Evolutionary conservation across 805 yeast species (phyloP).

Genomic region (Ogataea saltuana): DNA sequence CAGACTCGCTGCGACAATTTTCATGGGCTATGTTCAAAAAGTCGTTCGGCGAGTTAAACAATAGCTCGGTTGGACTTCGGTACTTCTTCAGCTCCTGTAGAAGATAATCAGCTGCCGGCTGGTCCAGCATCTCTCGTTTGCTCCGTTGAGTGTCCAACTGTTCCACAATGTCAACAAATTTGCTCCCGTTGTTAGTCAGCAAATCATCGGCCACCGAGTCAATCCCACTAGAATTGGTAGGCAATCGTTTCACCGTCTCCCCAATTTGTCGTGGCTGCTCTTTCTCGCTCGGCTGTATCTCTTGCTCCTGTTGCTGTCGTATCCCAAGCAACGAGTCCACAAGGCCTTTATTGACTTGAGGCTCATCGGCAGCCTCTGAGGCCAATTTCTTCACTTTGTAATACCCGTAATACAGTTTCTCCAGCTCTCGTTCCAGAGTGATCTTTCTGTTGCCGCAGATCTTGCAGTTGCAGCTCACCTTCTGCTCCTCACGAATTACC

Average conservation of each 20-base stretch:
- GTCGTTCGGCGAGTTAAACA: slow-evolving; percentile 4
- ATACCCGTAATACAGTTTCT: slow-evolving; percentile 67
- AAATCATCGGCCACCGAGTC: slow-evolving; percentile 74
- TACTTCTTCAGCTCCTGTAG: slow-evolving; percentile 26
- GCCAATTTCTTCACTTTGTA: slow-evolving; percentile 45
- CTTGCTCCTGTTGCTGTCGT: slow-evolving; percentile 10
- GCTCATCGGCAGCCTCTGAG: slow-evolving; percentile 39
- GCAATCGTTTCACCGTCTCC: not conserved
- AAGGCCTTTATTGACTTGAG: slow-evolving; percentile 31
- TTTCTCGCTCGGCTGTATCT: slow-evolving; percentile 4
- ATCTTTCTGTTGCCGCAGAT: slow-evolving; percentile 75
- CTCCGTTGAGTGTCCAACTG: slow-evolving; percentile 58
- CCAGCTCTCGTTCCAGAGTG: slow-evolving; percentile 76
- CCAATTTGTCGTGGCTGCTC: not conserved
- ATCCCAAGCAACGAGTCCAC: slow-evolving; percentile 32
- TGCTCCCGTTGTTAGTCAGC: slow-evolving; percentile 72
- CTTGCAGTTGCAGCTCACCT: slow-evolving; percentile 64
- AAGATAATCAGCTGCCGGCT: slow-evolving; percentile 27
- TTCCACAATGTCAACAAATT: slow-evolving; percentile 79
- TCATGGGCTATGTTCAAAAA: slow-evolving; percentile 32
- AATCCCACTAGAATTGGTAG: slow-evolving; percentile 13
- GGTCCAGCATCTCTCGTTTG: slow-evolving; percentile 30
- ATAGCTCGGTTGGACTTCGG: slow-evolving; percentile 2
- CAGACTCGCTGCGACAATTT: slow-evolving; percentile 34
- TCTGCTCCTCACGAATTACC: slow-evolving; percentile 60